A percentile compares a stretch with the other conserved stretches of the same genome.
phyloP scores from a whole-genome alignment of 805 yeast genomes.

The Nakazawaea sp. region DNA sequence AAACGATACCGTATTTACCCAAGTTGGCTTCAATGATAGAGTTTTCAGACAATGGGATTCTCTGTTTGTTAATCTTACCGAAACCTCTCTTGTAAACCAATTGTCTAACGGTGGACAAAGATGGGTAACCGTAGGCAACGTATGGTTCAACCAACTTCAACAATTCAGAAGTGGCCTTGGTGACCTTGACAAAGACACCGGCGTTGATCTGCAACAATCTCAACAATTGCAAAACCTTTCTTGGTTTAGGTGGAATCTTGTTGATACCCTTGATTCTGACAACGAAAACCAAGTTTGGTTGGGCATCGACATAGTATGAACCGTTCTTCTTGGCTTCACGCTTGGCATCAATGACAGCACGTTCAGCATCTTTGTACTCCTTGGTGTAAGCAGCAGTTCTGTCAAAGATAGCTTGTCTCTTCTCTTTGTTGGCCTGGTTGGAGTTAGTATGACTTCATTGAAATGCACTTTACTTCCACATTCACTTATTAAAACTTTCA shows the following conservation, averaged over 20 bases:
- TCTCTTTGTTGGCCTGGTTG: slow-evolving; percentile 34
- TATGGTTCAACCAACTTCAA: slow-evolving; percentile 93
- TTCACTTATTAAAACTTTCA: slow-evolving; percentile 29
- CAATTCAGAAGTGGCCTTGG: slow-evolving; percentile 93
- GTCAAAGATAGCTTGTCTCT: slow-evolving; percentile 51
- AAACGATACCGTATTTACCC: slow-evolving; percentile 89
- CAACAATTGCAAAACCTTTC: slow-evolving; percentile 93
- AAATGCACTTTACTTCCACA: too few species aligned
- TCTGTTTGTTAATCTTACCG: slow-evolving; percentile 96
- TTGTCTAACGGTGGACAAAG: slow-evolving; percentile 84
- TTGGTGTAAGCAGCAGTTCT: slow-evolving; percentile 95
- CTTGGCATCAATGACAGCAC: slow-evolving; percentile 79
- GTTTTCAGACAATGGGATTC: slow-evolving; percentile 86
- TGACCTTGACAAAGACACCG: slow-evolving; percentile 90
- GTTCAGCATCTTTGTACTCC: slow-evolving; percentile 91
- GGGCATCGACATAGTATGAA: slow-evolving; percentile 92
- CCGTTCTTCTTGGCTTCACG: slow-evolving; percentile 93
- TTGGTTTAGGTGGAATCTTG: slow-evolving; percentile 99
- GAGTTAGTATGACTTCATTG: too few species aligned
- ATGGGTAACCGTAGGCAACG: slow-evolving; percentile 97
- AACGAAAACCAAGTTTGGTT: slow-evolving; percentile 90
- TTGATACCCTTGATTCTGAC: slow-evolving; percentile 99
- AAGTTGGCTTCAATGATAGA: slow-evolving; percentile 79
- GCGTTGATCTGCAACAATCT: slow-evolving; percentile 92
- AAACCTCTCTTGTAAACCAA: slow-evolving; percentile 95